A percentile compares a stretch with the other conserved stretches of the same genome.
phyloP scores from a whole-genome alignment of 306 rosid species.

The Dryas octopetala region DNA sequence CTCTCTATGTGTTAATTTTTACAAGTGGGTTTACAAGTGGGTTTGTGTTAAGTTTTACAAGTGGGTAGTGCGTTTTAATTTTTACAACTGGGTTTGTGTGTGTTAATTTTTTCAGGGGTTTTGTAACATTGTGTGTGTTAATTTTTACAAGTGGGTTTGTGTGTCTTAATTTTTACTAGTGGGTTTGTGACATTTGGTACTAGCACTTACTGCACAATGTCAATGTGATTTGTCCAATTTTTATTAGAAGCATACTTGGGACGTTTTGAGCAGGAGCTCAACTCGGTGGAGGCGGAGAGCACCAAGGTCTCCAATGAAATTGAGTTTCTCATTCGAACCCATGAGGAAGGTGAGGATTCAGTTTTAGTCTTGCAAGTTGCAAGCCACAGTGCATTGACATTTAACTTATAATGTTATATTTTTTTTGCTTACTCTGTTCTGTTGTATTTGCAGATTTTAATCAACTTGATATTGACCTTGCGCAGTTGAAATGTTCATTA shows the following conservation, averaged over 20 bases:
- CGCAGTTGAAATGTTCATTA: slow-evolving; percentile 49
- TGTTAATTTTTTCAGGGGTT: too few species aligned
- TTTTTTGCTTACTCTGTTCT: slow-evolving; percentile 3
- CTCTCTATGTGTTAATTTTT: too few species aligned
- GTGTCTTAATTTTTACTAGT: not conserved
- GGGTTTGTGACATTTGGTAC: slow-evolving; percentile 5
- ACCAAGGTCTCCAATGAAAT: slow-evolving; percentile 41
- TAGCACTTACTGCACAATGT: not conserved
- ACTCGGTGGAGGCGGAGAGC: slow-evolving; percentile 46
- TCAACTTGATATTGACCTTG: slow-evolving; percentile 51
- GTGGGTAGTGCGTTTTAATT: too few species aligned
- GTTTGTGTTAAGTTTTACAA: too few species aligned
- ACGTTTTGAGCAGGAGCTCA: slow-evolving; percentile 54
- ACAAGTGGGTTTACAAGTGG: too few species aligned
- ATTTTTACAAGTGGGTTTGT: too few species aligned
- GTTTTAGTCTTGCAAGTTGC: not conserved
- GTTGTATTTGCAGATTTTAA: slow-evolving; percentile 46
- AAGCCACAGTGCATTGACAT: not conserved
- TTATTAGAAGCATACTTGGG: slow-evolving; percentile 51
- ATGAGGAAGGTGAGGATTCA: slow-evolving; percentile 45
- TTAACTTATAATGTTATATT: not conserved
- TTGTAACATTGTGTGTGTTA: too few species aligned
- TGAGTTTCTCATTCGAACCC: slow-evolving; percentile 43
- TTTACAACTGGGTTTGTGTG: too few species aligned
- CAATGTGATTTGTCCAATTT: slow-evolving; percentile 1